Percentiles rank a stretch among this genome's conserved stretches.
Conservation (phyloP, 2,329 filamentous ascomycete genomes). For the Diplodia sapinea region DNA sequence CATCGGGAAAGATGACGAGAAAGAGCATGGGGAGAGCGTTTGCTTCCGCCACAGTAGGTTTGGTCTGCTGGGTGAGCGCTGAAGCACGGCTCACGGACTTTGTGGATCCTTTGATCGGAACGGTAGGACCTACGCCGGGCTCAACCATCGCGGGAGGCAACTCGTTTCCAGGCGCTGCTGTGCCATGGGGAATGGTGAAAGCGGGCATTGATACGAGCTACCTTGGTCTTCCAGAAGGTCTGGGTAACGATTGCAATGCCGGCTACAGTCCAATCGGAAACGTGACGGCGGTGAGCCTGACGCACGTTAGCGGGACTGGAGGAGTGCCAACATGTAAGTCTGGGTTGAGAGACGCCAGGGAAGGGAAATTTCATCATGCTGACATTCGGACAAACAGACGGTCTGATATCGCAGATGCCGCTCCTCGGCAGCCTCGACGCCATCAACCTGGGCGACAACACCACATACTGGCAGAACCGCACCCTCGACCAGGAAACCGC, state of each 20-base stretch:
- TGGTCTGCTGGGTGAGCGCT: neutral
- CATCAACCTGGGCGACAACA: conserved; percentile 53
- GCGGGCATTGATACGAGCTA: conserved; percentile 50
- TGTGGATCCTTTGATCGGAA: conserved; percentile 56
- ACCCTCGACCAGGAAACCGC: conserved; percentile 41
- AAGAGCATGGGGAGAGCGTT: neutral
- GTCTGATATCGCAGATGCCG: conserved; percentile 50
- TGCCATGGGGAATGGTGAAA: conserved; percentile 51
- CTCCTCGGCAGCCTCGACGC: conserved; percentile 46
- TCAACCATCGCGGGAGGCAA: conserved; percentile 49
- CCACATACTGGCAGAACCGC: conserved; percentile 50
- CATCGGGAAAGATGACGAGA: neutral
- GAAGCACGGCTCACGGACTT: conserved; percentile 36
- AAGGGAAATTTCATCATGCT: neutral
- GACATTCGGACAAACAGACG: conserved; percentile 45
- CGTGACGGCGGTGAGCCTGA: conserved; percentile 49
- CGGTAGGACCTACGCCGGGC: conserved; percentile 53
- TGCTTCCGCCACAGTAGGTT: neutral
- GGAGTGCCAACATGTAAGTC: conserved; percentile 29
- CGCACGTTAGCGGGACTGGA: conserved; percentile 45
- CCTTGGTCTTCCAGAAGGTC: conserved; percentile 33
- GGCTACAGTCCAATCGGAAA: conserved; percentile 50
- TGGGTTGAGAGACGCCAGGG: neutral
- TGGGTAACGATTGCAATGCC: conserved; percentile 49
- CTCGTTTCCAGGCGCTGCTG: conserved; percentile 47